Evolutionary conservation across 2,329 filamentous ascomycete genomes (phyloP).

Genomic region (Phialophora macrospora): DNA sequence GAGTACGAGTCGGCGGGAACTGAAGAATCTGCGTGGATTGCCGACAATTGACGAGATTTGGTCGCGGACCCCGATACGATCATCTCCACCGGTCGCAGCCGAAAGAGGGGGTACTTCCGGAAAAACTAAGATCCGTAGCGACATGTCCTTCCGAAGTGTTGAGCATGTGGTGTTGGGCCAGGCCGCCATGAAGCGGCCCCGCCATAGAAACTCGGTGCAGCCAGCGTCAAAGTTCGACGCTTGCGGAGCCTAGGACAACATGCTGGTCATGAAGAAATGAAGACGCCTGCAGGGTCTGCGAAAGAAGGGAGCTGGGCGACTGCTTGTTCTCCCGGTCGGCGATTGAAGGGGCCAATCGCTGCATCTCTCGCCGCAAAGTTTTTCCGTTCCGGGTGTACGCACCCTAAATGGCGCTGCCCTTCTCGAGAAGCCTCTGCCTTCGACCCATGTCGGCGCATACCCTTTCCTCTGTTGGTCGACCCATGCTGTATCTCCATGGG

Average conservation of each 20-base stretch:
- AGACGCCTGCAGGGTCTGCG: background rate
- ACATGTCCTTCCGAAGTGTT: background rate
- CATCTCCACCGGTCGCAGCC: background rate
- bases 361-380: constrained; percentile 28
- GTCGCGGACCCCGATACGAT: constrained; percentile 13
- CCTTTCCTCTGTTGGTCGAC: background rate
- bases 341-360: constrained; percentile 26
- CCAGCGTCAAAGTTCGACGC: background rate
- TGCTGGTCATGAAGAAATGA: background rate
- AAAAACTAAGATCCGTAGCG: background rate
- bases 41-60: background rate
- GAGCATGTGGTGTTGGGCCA: background rate
- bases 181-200: background rate
- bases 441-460: background rate
- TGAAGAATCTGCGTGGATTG: background rate
- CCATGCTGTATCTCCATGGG: background rate
- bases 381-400: constrained; percentile 32
- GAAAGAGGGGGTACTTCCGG: background rate
- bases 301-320: background rate
- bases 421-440: background rate
- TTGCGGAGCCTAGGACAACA: background rate
- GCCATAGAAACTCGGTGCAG: background rate
- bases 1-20: too few species aligned
- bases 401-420: background rate
- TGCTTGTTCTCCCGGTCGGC: constrained; percentile 13